Percentiles rank a stretch among this genome's conserved stretches.
Conservation (phyloP, 257 asterid species). For the Ligustrum vulgare region DNA sequence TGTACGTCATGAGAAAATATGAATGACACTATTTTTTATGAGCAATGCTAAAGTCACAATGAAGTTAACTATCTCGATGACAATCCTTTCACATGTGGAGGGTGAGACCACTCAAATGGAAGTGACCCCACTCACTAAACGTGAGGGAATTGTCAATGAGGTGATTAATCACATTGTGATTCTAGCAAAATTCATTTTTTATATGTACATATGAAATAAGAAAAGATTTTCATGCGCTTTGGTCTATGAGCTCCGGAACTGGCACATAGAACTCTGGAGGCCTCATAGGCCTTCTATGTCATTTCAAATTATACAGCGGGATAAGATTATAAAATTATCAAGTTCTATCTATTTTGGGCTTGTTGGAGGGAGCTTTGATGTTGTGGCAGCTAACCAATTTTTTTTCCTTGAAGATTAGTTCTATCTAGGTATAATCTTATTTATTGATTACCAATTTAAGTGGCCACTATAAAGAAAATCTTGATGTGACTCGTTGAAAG, state of each 20-base stretch:
- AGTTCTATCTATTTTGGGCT: neutral
- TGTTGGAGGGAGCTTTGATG: neutral
- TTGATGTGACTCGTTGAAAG: neutral
- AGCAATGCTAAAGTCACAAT: too few relatives aligned
- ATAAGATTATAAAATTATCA: neutral
- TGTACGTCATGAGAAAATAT: neutral
- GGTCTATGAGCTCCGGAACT: neutral
- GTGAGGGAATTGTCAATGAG: too few relatives aligned
- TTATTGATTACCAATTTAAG: conserved; percentile 8
- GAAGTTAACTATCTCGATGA: too few relatives aligned
- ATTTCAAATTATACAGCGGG: neutral
- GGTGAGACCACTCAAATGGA: too few relatives aligned
- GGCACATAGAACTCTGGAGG: neutral
- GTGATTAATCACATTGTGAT: too few relatives aligned
- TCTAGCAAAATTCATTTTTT: too few relatives aligned
- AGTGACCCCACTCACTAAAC: too few relatives aligned
- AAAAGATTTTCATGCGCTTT: neutral
- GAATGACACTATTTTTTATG: neutral
- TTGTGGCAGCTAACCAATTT: neutral
- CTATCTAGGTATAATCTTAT: neutral
- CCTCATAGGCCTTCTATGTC: neutral
- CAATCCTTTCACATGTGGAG: too few relatives aligned
- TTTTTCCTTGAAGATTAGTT: neutral
- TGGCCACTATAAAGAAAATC: conserved; percentile 1
- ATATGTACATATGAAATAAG: too few relatives aligned